Evolutionary conservation across 179 eudicot species (phyloP), one percentile per base, ranked within the genome.

Genomic region (Drosera spatulata): DNA sequence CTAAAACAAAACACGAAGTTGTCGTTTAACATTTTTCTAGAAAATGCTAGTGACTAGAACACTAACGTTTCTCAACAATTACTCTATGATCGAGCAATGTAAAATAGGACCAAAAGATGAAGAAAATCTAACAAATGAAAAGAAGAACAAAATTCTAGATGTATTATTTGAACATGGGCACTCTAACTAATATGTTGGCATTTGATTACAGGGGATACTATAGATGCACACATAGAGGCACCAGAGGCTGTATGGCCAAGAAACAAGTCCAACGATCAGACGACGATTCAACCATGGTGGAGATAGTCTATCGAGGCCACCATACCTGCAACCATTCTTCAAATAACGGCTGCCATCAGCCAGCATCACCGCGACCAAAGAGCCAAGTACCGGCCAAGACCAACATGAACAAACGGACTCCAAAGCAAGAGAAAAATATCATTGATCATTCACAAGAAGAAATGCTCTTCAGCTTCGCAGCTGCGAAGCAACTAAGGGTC

Each of bases 221-320:
- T 42, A 75, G 91, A 60, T 88, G 96, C 77, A 86, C 82, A 9
- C 76, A 80, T 48, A 67, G 88, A 6, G 58, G 62, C 43, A 40
- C 71, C 14, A 85, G 74, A 61, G 80, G 82, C 12, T 88, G 96
- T 80, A 53, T 52, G 43, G 96, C 96, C 14, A 86, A 76, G 13
- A 88, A 86, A 39, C 91, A 86, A 60, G 95, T 88, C 9, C 96
- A 88, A 66, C 67, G 66, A 69, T 80, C 86, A 2, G 83, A 80
- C 15, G 82, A 80, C 0, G 86, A 88, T 64, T 81, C 80, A 12
- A 62, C 80, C 2, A 50, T 74, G 13, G 82, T 80, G 49, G 80
- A 82, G 53, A 57, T 88, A 56, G 73, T 77, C 49, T 86, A 88
- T 56, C 63, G 64, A 41, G 86, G 96, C 39, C 80, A 66, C 37